phyloP scores from a whole-genome alignment of 139 green algal species.

The Coccomyxa sp. region DNA sequence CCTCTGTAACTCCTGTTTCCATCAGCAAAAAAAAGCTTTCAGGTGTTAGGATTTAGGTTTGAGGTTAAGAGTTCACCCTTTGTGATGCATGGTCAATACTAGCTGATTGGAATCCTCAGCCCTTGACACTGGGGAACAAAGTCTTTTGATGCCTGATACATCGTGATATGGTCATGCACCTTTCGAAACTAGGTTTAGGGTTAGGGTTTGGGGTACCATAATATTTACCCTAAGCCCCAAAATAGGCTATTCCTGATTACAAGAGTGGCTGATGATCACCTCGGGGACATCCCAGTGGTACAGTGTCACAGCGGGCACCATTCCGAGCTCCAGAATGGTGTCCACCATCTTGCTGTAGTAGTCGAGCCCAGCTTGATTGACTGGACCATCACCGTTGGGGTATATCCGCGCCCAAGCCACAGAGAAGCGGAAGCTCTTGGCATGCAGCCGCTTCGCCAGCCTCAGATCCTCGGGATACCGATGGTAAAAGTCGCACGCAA shows the following conservation, averaged over 20 bases:
- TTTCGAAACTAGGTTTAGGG: too few species aligned
- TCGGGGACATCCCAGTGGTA: slow-evolving; percentile 54
- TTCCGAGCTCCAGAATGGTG: slow-evolving; percentile 35
- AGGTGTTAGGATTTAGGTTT: too few species aligned
- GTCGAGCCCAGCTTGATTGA: slow-evolving; percentile 24
- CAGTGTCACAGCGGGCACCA: slow-evolving; percentile 48
- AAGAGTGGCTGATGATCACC: background rate
- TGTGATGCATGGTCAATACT: too few species aligned
- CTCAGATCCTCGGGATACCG: slow-evolving; percentile 34
- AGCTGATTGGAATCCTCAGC: too few species aligned
- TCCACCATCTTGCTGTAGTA: slow-evolving; percentile 48
- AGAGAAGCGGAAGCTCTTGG: slow-evolving; percentile 40
- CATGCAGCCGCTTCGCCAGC: slow-evolving; percentile 31
- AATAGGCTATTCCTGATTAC: too few species aligned
- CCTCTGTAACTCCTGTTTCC: slow-evolving; percentile 16
- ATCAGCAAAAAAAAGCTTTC: too few species aligned
- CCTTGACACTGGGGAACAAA: too few species aligned
- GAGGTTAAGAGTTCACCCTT: too few species aligned
- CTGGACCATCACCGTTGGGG: slow-evolving; percentile 19
- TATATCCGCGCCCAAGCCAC: slow-evolving; percentile 44
- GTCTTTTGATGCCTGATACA: too few species aligned
- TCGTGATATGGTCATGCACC: too few species aligned
- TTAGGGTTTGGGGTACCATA: too few species aligned
- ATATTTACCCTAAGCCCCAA: too few species aligned
- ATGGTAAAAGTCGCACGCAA: slow-evolving; percentile 32